Conservation (phyloP, 2,329 filamentous ascomycete genomes). For the Aspergillus ustus region DNA sequence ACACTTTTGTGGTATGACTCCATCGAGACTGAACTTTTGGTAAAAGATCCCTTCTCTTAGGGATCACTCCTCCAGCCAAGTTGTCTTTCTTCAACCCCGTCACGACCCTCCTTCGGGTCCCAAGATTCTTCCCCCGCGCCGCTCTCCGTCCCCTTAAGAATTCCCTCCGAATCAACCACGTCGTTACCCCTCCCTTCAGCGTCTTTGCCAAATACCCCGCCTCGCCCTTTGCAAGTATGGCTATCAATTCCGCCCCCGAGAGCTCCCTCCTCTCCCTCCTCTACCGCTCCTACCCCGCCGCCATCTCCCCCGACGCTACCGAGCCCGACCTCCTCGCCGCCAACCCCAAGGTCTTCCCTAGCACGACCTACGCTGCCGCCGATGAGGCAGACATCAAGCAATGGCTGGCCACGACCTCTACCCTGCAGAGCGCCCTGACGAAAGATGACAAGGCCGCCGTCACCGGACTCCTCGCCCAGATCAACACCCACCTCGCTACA, state of each 20-base stretch:
- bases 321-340: constrained; percentile 51
- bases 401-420: constrained; percentile 80
- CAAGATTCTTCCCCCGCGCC: constrained; percentile 26
- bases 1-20: constrained; percentile 19
- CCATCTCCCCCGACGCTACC: constrained; percentile 45
- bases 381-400: constrained; percentile 88
- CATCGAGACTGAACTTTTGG: constrained; percentile 6
- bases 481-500: constrained; percentile 86
- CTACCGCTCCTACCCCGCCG: constrained; percentile 49
- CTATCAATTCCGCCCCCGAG: constrained; percentile 40
- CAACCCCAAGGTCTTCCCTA: constrained; percentile 67
- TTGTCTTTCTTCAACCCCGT: constrained; percentile 23
- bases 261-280: constrained; percentile 51
- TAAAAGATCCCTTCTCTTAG: constrained; percentile 23
- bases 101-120: constrained; percentile 26
- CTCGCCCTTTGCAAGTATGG: constrained; percentile 31
- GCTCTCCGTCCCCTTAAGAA: constrained; percentile 11
- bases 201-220: constrained; percentile 23
- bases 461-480: constrained; percentile 70
- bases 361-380: constrained; percentile 72
- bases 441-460: constrained; percentile 60
- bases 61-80: constrained; percentile 25
- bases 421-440: constrained; percentile 61
- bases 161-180: constrained; percentile 12
- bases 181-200: constrained; percentile 33